These are phyloP conservation scores for Agastache rugosa DNA, from an alignment of 257 asterid species.

Conservation along the genomic window DNA sequence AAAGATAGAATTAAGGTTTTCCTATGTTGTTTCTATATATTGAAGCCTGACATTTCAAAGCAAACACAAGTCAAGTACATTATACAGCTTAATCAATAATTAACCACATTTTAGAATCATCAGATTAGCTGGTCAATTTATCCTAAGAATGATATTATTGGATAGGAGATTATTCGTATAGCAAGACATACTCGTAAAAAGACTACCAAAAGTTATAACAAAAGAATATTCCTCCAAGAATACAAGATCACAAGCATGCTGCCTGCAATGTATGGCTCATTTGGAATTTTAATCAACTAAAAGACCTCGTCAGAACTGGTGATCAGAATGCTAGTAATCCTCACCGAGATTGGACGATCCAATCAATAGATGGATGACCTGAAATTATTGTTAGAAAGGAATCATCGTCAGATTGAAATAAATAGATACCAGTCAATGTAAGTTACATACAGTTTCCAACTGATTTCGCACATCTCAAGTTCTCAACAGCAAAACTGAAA, in stretches of 20 bases:
- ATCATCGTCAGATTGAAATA: conserved; percentile 35
- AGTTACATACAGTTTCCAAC: conserved; percentile 6
- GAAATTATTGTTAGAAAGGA: conserved; percentile 45
- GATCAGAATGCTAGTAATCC: conserved; percentile 37
- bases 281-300: conserved; percentile 25
- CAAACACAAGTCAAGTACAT: neutral
- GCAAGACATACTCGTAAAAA: neutral
- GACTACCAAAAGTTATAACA: neutral
- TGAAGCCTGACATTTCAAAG: neutral
- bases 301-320: conserved; percentile 16
- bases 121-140: neutral
- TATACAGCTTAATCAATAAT: too few relatives aligned
- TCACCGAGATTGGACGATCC: conserved; percentile 92
- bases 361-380: conserved; percentile 94
- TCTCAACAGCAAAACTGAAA: conserved; percentile 29
- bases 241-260: conserved; percentile 23
- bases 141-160: neutral
- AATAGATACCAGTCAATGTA: conserved; percentile 6
- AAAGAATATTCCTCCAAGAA: conserved; percentile 2
- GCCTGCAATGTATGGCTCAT: neutral
- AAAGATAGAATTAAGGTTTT: neutral
- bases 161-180: neutral
- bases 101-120: neutral
- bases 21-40: neutral
- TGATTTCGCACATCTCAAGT: conserved; percentile 16